These are phyloP conservation scores for Viola odorata DNA, from an alignment of 345 rosid genomes.

Conservation along the genomic window DNA sequence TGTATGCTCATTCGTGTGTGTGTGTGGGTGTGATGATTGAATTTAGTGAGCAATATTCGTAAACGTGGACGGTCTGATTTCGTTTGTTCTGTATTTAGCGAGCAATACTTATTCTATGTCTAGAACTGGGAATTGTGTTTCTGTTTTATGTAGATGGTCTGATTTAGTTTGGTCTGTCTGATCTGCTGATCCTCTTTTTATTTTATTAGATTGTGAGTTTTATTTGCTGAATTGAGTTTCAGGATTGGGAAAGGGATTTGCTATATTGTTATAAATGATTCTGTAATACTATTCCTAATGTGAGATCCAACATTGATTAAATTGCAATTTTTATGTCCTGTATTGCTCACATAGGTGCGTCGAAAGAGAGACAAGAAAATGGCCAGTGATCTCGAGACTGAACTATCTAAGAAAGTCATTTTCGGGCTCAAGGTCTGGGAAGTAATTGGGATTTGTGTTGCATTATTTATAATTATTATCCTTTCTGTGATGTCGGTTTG, in stretches of 20 bases:
- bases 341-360: constrained; percentile 28
- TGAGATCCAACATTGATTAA: constrained; percentile 12
- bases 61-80: too few relatives aligned
- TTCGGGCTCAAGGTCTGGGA: constrained; percentile 85
- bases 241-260: neutral
- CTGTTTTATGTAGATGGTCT: too few relatives aligned
- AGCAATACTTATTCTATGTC: too few relatives aligned
- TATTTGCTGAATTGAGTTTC: neutral
- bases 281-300: neutral
- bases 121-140: too few relatives aligned
- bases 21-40: too few relatives aligned
- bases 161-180: too few relatives aligned
- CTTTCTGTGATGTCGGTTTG: constrained; percentile 68
- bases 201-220: neutral
- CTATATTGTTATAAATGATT: neutral
- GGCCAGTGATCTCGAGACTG: constrained; percentile 59
- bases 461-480: constrained; percentile 58
- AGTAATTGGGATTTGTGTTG: constrained; percentile 69
- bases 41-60: too few relatives aligned
- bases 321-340: constrained; percentile 9
- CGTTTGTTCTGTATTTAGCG: too few relatives aligned
- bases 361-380: constrained; percentile 26
- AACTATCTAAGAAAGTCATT: constrained; percentile 59
- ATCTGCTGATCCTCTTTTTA: neutral
- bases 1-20: neutral